Base-by-base conservation (phyloP, 306 rosid species). In the Vigna unguiculata region DNA sequence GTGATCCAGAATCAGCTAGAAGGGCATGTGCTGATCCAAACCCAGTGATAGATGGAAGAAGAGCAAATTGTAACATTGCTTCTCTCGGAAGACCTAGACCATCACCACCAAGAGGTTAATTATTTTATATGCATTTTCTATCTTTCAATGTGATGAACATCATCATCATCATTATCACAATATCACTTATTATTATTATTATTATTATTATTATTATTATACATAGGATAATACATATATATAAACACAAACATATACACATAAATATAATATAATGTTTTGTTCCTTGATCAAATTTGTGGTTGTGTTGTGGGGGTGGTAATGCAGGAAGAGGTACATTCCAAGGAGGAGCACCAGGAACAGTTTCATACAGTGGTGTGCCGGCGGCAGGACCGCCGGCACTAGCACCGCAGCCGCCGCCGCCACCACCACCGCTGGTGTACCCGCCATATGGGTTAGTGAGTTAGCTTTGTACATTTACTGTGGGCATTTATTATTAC, bases 41-140 rank as follows among this genome's bases (percentile, higher is more conserved):
- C 71, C 98, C 98, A 1, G 80, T 90, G 4, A 93, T 93, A 1
- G 95, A 90, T 71, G 95, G 98, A 71, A 87, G 98, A 81, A 86
- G 95, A 79, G 95, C 97, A 19, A 94, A 94, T 64, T 94, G 98
- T 38, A 94, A 94, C 45, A 86, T 92, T 76, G 98, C 98, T 57
- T 89, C 97, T 14, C 85, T 92, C 4, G 96, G 98, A 59, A 77
- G 97, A 16, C 88, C 95, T 60, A 73, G 96, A 72, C 94, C 97
- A 36, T 88, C 98, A 13, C 95, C 98, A 12, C 97, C 97, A 0
- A 75, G 89, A 92, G 96, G 97, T 93, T 51, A 51, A 57, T 41
- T 69, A 25, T 28, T 30, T 61, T 32, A 30, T 64, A 5, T 63
- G 40, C n/a, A 32, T 30, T 32, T 62, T 6, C 4, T 16, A 32